Evolutionary conservation across 768 basidiomycete species (phyloP), one percentile per base, ranked within the genome.

Genomic region (Boletus rex-veris): DNA sequence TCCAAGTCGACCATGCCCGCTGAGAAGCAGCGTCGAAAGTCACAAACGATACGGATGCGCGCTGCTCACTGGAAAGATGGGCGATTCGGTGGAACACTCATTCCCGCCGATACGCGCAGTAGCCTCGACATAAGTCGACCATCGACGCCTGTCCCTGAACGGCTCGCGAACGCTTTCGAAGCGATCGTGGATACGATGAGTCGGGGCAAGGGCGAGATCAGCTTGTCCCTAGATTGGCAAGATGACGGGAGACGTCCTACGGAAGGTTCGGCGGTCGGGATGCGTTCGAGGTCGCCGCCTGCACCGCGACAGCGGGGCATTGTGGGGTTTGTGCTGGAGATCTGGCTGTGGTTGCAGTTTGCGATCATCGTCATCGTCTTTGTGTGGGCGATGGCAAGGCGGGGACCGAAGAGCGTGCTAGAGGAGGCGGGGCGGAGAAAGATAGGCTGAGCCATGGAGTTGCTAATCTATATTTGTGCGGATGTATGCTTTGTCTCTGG

Each of bases 281-380:
- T 26, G 43, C 57, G 26, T n/a, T 58, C 59, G 6, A 44, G 45
- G 26, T 55, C 62, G 5, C n/a, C 51, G 16, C 38, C 52, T 18
- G 47, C 50, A 15, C 66, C 68, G 0, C 69, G 65, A 52, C 63
- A 69, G 15, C 71, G 75, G 7, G 63, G 69, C 7, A 56, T 76
- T 19, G 71, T 73, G 33, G 71, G 65, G 38, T 70, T 86, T 45
- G 66, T 91, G 58, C 61, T 92, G 45, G 87, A 90, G 71, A 66
- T 88, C 19, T 92, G 91, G 91, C 69, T 92, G 58, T 90, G 90
- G 88, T 67, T 91, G 54, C 91, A 93, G 69, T 91, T 92, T 64
- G 74, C 68, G 8, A 76, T 91, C 55, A 82, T 93, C 58, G 77
- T 92, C 31, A 50, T 85, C 39, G 83, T 91, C 48, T 92, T 92